Evolutionary conservation across 306 rosid genomes (phyloP).

Genomic region (Corylus avellana): DNA sequence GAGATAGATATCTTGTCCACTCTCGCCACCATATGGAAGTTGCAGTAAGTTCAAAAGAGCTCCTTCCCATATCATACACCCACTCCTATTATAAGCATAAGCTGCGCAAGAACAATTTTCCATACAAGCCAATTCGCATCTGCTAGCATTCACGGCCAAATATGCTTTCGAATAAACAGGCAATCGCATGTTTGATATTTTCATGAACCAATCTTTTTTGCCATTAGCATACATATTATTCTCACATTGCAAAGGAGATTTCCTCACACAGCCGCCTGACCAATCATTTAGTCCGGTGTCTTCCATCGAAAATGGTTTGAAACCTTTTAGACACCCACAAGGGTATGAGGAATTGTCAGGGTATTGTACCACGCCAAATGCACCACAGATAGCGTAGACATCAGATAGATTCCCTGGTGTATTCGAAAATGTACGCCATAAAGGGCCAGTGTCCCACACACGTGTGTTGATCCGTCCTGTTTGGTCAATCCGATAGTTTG

Average conservation of each 20-base stretch:
- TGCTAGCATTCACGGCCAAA: not conserved
- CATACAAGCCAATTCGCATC: not conserved
- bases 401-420: not conserved
- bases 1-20: not conserved
- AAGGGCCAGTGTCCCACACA: too few species aligned
- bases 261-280: not conserved
- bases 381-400: not conserved
- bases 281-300: not conserved
- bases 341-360: not conserved
- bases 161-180: not conserved
- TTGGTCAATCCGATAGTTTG: too few species aligned
- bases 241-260: slow-evolving; percentile 1
- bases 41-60: not conserved
- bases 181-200: not conserved
- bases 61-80: not conserved
- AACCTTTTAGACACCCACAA: not conserved
- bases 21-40: not conserved
- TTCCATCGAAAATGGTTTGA: not conserved
- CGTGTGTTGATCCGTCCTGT: too few species aligned
- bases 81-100: not conserved
- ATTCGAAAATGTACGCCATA: not conserved
- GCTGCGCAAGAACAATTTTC: not conserved
- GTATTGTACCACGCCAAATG: not conserved
- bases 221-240: not conserved
- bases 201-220: not conserved